Percentiles rank a stretch among this genome's conserved stretches.
phyloP scores from a whole-genome alignment of 2,329 filamentous ascomycete genomes.

The Sporothrix brasiliensis region DNA sequence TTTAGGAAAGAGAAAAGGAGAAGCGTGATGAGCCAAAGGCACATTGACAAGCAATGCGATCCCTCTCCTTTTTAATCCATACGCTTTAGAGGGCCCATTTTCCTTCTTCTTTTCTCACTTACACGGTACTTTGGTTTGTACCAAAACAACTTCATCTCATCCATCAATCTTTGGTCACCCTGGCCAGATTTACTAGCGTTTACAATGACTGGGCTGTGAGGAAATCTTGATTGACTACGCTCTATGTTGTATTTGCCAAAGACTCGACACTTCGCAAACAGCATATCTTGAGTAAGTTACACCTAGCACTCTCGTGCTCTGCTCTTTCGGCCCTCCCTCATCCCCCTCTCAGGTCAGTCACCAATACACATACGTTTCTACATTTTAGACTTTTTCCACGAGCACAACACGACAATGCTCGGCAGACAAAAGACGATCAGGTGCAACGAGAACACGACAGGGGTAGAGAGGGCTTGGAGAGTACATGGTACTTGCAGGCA shows the following conservation, averaged over 20 bases:
- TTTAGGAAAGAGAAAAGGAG: slow-evolving; percentile 20
- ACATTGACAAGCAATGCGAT: not conserved
- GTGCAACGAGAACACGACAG: slow-evolving; percentile 20
- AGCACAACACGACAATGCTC: slow-evolving; percentile 18
- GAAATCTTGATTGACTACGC: not conserved
- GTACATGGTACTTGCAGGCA: slow-evolving; percentile 12
- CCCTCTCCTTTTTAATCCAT: not conserved
- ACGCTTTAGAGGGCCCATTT: not conserved
- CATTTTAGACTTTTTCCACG: slow-evolving; percentile 18
- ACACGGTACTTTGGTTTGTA: slow-evolving; percentile 19
- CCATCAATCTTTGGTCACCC: not conserved
- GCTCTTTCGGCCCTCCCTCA: not conserved
- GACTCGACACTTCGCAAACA: too few species aligned
- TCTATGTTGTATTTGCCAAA: too few species aligned
- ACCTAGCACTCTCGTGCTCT: not conserved
- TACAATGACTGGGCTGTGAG: not conserved
- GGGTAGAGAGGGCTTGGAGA: slow-evolving; percentile 7
- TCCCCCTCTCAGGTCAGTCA: not conserved
- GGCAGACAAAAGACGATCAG: slow-evolving; percentile 7
- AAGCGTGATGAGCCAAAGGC: not conserved
- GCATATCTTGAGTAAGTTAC: too few species aligned
- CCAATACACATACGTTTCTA: not conserved
- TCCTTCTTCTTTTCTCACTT: slow-evolving; percentile 17
- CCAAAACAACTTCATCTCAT: not conserved
- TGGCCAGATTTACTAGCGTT: not conserved